These are phyloP conservation scores for Astrothelium macrocarpum DNA, from an alignment of 495 filamentous ascomycete species.

Conservation along the genomic window DNA sequence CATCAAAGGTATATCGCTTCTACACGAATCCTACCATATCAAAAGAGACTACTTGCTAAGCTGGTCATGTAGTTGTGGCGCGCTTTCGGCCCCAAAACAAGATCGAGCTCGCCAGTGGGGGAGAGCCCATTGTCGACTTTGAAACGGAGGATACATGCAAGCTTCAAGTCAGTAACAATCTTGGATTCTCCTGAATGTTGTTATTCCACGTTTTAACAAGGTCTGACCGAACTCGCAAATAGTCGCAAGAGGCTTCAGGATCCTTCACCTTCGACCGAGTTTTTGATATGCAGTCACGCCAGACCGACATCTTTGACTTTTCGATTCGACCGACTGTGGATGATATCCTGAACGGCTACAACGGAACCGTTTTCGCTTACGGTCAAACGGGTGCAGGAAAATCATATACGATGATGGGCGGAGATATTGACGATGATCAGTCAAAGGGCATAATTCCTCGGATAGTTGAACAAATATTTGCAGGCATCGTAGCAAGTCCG, in stretches of 20 bases:
- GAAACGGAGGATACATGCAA: conserved; percentile 81
- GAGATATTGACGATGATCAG: conserved; percentile 83
- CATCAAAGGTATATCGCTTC: conserved; percentile 55
- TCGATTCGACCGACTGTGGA: conserved; percentile 94
- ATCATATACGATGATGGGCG: conserved; percentile 99
- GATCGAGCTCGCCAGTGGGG: conserved; percentile 77
- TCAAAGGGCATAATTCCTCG: conserved; percentile 90
- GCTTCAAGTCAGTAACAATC: conserved; percentile 55
- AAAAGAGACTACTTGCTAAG: conserved; percentile 9
- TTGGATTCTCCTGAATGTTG: neutral
- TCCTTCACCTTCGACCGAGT: conserved; percentile 96
- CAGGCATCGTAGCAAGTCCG: conserved; percentile 80
- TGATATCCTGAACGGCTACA: conserved; percentile 97
- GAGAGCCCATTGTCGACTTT: conserved; percentile 83
- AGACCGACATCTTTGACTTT: conserved; percentile 90
- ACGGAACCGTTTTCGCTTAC: conserved; percentile 97
- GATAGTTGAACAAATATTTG: conserved; percentile 97
- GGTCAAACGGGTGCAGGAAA: conserved; percentile 98
- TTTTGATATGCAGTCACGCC: conserved; percentile 82
- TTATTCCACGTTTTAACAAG: conserved; percentile 4
- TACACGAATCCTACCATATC: neutral
- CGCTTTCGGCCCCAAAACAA: conserved; percentile 96
- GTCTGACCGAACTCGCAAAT: conserved; percentile 6
- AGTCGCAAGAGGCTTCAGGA: conserved; percentile 77
- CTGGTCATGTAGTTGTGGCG: conserved; percentile 59